Evolutionary conservation across 306 rosid species (phyloP), one percentile per base, ranked within the genome.

Genomic region (Nissolia schottii): DNA sequence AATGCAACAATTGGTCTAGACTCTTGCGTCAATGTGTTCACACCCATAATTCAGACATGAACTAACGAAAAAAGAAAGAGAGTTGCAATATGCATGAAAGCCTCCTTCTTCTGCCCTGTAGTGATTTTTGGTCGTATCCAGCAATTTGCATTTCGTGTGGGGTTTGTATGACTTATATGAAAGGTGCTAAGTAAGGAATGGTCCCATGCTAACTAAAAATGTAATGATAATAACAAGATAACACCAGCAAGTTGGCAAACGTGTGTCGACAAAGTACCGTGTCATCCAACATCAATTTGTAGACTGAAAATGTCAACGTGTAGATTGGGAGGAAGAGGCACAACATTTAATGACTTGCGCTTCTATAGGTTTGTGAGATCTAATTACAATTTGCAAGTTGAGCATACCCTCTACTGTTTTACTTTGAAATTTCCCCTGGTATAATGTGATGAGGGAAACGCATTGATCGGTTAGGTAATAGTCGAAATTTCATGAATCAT

Each of bases 161-260:
- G 38, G 2, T 68, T 1, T 2, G 29, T 43, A 13, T n/a, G 13
- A n/a, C n/a, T n/a, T n/a, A n/a, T n/a, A n/a, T n/a, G n/a, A n/a
- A n/a, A n/a, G n/a, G n/a, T n/a, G n/a, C n/a, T n/a, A 13, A 72
- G 60, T 72, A 48, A 67, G 64, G 65, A 46, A 24, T 53, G 72
- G 72, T 51, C 72, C 68, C 61, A 66, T 48, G 54, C 24, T 23
- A 67, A 70, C 18, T 12, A 48, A 60, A 49, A 50, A 24, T 38
- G n/a, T n/a, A 45, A 56, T 41, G 16, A 40, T 41, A 55, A 31
- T 22, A 43, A 55, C 20, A 32, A 35, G 5, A 75, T 55, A 18
- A 34, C n/a, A 56, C 41, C 37, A 45, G 40, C 31, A 11, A 57
- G 62, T 37, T 56, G 53, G 65, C 74, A 66, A 19, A 37, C 59